Evolutionary conservation across 2,329 filamentous ascomycete genomes (phyloP), one percentile per base, ranked within the genome.

Genomic region (Aureobasidium sp.): DNA sequence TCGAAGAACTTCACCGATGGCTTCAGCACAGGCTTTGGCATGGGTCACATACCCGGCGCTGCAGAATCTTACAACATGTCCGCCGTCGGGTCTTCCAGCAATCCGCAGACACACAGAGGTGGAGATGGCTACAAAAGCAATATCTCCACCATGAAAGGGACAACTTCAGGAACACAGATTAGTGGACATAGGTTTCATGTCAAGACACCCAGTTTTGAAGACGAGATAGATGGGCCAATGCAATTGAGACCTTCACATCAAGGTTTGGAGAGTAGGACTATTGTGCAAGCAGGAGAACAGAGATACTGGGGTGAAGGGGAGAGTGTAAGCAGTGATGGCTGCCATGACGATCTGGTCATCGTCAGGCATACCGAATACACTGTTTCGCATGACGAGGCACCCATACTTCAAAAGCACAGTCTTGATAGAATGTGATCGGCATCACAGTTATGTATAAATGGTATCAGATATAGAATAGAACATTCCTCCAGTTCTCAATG

Each of bases 1-100:
- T 68, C 76, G 34, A 76, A 76, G 62, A 71, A 73, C 5, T 77
- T 77, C 62, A 74, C 76, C 15, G 70, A 74, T 32, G 71, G 70
- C 52, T 76, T 77, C 68, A 75, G 74, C 63, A 75, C 74, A 17
- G 72, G 75, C n/a, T 77, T 75, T 37, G 71, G 71, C 7, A 65
- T 72, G 15, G 71, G 68, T 0, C 69, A 71, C 59, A 67, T 69
- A 4, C 65, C 70, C 20, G 67, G 68, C 26, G 66, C 64, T 32
- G 70, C 71, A 4, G 66, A 67, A 52, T 66, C 65, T 50, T 71
- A 72, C 43, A 69, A 67, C 8, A 44, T 71, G 37, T 69, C 69
- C 3, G 59, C 37, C 20, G 37, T 63, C 5, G 56, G 32, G 5
- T 60, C 46, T n/a, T 48, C 46, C 26, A 32, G 26, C 8, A 29